These are phyloP conservation scores for Backusella australiensis DNA, from an alignment of 192 early-diverging fungal species.

Conservation along the genomic window DNA sequence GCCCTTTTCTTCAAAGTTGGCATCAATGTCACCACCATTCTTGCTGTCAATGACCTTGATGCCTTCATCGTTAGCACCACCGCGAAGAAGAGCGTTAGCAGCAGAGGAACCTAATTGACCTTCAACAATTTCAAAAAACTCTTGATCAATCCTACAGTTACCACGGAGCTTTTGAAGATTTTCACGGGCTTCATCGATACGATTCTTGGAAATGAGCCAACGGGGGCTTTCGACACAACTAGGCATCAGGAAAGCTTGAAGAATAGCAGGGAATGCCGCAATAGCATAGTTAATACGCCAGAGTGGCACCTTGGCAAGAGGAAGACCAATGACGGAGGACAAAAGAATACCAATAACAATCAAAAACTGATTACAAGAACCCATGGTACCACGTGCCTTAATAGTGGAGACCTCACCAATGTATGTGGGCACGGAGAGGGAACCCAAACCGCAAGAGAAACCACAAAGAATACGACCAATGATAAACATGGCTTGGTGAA, in stretches of 20 bases:
- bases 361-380: slow-evolving; percentile 73
- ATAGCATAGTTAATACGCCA: slow-evolving; percentile 73
- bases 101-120: slow-evolving; percentile 23
- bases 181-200: slow-evolving; percentile 54
- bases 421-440: slow-evolving; percentile 57
- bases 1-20: background rate
- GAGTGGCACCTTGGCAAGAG: slow-evolving; percentile 53
- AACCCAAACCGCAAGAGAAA: slow-evolving; percentile 67
- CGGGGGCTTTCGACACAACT: slow-evolving; percentile 77
- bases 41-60: background rate
- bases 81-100: slow-evolving; percentile 1
- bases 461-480: slow-evolving; percentile 74
- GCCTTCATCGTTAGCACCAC: background rate
- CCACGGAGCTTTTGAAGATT: slow-evolving; percentile 55
- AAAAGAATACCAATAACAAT: slow-evolving; percentile 78
- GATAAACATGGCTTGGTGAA: slow-evolving; percentile 59
- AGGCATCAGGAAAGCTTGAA: slow-evolving; percentile 59
- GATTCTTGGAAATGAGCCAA: slow-evolving; percentile 64
- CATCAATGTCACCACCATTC: slow-evolving; percentile 4
- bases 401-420: slow-evolving; percentile 79
- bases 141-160: slow-evolving; percentile 50
- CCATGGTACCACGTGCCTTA: slow-evolving; percentile 63
- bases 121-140: slow-evolving; percentile 63
- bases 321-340: slow-evolving; percentile 62
- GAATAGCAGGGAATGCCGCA: slow-evolving; percentile 55